A percentile compares a stretch with the other conserved stretches of the same genome.
Conservation (phyloP, 2,329 filamentous ascomycete genomes). For the Macrophomina tecta region DNA sequence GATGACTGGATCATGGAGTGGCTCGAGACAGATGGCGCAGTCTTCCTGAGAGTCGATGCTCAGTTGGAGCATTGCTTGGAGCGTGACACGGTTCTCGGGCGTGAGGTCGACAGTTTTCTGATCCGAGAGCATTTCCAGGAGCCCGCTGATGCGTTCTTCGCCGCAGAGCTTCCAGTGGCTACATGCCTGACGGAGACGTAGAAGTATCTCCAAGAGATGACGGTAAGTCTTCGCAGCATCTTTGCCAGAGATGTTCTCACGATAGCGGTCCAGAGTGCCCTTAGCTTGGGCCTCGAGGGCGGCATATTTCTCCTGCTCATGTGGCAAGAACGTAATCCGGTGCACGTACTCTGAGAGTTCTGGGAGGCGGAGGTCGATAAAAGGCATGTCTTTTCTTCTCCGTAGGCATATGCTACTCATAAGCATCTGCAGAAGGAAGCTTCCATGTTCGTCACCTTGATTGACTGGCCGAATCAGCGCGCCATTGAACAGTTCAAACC, state of each 20-base stretch:
- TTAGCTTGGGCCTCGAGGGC: conserved; percentile 71
- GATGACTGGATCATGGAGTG: conserved; percentile 75
- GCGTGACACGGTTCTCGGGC: conserved; percentile 71
- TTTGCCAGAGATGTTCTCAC: conserved; percentile 75
- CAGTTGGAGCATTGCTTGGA: conserved; percentile 77
- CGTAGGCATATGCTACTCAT: conserved; percentile 82
- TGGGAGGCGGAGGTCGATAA: conserved; percentile 78
- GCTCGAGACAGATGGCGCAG: conserved; percentile 81
- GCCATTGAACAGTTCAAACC: conserved; percentile 73
- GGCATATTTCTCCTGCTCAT: conserved; percentile 69
- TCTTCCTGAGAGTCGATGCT: conserved; percentile 82
- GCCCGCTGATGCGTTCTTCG: conserved; percentile 69
- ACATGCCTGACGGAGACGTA: conserved; percentile 78
- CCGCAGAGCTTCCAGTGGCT: conserved; percentile 88
- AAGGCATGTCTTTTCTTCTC: conserved; percentile 78
- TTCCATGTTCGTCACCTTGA: conserved; percentile 73
- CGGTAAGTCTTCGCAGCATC: conserved; percentile 77
- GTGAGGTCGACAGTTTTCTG: conserved; percentile 73
- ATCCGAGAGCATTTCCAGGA: conserved; percentile 72
- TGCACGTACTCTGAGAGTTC: conserved; percentile 67
- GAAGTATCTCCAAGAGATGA: conserved; percentile 80
- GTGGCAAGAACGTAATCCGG: conserved; percentile 69
- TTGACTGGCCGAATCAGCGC: conserved; percentile 51
- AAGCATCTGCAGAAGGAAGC: conserved; percentile 74
- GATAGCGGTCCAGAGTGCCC: conserved; percentile 77